A percentile compares a stretch with the other conserved stretches of the same genome.
These are phyloP conservation scores for Raffaelea albimanens DNA, from an alignment of 2,329 filamentous ascomycete genomes.

Conservation along the genomic window DNA sequence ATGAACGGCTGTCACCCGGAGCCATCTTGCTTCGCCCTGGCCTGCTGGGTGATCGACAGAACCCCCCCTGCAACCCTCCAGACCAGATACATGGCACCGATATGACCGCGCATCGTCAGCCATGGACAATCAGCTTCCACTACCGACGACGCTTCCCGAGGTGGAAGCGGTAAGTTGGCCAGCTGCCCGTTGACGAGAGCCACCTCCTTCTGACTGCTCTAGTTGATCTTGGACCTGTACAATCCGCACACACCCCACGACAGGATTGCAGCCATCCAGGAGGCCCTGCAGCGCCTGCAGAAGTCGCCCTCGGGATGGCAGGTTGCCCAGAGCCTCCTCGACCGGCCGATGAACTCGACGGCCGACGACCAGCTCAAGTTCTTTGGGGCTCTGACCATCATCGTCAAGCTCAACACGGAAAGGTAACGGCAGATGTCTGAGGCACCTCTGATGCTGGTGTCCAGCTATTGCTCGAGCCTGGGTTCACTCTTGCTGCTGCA, in stretches of 20 bases:
- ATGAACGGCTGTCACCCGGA: too few relatives aligned
- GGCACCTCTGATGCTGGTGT: too few relatives aligned
- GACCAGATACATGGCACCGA: neutral
- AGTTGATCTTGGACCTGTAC: slow-evolving; percentile 44
- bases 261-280: slow-evolving; percentile 48
- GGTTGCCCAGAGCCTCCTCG: slow-evolving; percentile 66
- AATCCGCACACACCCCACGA: slow-evolving; percentile 36
- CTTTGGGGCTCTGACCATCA: slow-evolving; percentile 86
- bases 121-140: slow-evolving; percentile 12
- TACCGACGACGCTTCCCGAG: slow-evolving; percentile 23
- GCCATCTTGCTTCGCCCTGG: too few relatives aligned
- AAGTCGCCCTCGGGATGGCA: slow-evolving; percentile 76
- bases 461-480: too few relatives aligned
- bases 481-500: too few relatives aligned
- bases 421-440: too few relatives aligned
- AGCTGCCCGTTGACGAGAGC: too few relatives aligned
- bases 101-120: slow-evolving; percentile 2
- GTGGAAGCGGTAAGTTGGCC: slow-evolving; percentile 21
- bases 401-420: slow-evolving; percentile 89
- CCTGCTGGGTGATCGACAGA: too few relatives aligned
- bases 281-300: slow-evolving; percentile 69
- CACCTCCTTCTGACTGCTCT: neutral
- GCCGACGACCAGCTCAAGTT: slow-evolving; percentile 72
- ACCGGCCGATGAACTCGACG: slow-evolving; percentile 27
- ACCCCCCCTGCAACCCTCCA: too few relatives aligned